phyloP scores from a whole-genome alignment of 2,329 filamentous ascomycete species.

The Ceratocystis huliohia region DNA sequence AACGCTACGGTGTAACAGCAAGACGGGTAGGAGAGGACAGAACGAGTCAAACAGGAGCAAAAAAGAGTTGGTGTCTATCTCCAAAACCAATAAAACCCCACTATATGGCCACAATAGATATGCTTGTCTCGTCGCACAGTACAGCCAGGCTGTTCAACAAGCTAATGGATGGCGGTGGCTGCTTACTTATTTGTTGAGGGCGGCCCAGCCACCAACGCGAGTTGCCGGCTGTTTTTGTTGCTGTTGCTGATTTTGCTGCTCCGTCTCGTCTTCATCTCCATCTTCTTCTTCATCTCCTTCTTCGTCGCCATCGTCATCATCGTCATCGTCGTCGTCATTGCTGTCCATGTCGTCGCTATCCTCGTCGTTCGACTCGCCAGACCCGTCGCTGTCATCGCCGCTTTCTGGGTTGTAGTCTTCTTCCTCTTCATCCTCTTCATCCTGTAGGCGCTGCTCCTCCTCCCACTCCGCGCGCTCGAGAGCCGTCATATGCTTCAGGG shows the following conservation, averaged over 20 bases:
- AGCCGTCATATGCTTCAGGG: constrained; percentile 35
- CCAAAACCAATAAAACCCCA: no score
- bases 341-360: constrained; percentile 30
- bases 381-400: constrained; percentile 43
- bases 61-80: no score
- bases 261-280: not conserved
- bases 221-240: constrained; percentile 9
- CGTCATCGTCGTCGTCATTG: constrained; percentile 28
- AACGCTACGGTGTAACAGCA: no score
- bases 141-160: no score
- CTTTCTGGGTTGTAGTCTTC: constrained; percentile 52
- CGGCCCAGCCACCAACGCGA: constrained; percentile 19
- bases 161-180: not conserved
- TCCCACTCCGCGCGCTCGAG: constrained; percentile 39
- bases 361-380: constrained; percentile 34
- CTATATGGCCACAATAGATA: no score
- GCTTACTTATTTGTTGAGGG: constrained; percentile 16
- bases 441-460: constrained; percentile 41
- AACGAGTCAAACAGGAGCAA: no score
- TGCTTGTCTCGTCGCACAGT: no score
- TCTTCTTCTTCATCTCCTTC: not conserved
- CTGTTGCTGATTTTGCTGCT: not conserved
- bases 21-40: no score
- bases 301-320: constrained; percentile 24
- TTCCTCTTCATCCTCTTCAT: constrained; percentile 52